Evolutionary conservation across 495 filamentous ascomycete species (phyloP).

Genomic region (Penicillium longicatenatum): DNA sequence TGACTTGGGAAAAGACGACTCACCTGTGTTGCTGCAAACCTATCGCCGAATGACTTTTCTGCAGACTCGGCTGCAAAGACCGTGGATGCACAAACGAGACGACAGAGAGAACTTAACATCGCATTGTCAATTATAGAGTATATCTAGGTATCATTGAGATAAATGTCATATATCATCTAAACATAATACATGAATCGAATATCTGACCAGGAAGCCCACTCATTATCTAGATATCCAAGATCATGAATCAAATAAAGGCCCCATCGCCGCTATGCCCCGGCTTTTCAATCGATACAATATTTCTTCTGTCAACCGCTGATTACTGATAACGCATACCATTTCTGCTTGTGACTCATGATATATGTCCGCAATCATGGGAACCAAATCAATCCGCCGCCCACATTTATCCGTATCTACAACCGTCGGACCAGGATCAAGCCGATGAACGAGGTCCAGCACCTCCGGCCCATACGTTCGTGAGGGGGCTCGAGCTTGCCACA

Average conservation of each 20-base stretch:
- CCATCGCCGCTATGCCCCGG: neutral
- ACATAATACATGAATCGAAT: no score
- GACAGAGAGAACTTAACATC: no score
- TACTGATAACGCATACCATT: conserved; percentile 63
- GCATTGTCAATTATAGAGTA: no score
- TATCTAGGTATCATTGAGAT: no score
- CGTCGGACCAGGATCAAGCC: conserved; percentile 50
- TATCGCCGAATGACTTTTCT: no score
- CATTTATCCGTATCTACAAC: conserved; percentile 48
- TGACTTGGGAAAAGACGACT: no score
- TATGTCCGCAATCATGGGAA: conserved; percentile 50
- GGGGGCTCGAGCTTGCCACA: neutral
- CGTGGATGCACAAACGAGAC: no score
- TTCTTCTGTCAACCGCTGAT: neutral
- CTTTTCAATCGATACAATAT: neutral
- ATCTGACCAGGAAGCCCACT: no score
- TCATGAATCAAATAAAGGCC: neutral
- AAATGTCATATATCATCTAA: no score
- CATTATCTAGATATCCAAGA: neutral
- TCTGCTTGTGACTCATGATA: conserved; percentile 57
- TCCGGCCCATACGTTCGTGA: neutral
- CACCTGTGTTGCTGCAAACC: no score
- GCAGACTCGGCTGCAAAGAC: no score
- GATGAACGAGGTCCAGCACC: conserved; percentile 25
- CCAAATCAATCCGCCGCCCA: conserved; percentile 47